Evolutionary conservation across 305 asterid genomes (phyloP).

Genomic region (Fraxinus sp.): DNA sequence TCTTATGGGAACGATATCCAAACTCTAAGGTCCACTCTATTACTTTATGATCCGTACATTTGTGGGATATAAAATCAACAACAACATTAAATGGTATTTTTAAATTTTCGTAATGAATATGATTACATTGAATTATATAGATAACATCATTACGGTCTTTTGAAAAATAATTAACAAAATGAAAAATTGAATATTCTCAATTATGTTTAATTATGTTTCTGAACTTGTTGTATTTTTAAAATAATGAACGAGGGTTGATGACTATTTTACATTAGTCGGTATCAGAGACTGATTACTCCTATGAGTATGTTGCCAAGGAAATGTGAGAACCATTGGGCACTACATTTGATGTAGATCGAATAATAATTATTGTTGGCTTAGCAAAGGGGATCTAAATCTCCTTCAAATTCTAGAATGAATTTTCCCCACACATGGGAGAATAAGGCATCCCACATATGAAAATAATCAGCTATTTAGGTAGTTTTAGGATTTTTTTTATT

Average conservation of each 20-base stretch:
- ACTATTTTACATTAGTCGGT: too few relatives aligned
- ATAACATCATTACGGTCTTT: too few relatives aligned
- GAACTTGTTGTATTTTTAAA: too few relatives aligned
- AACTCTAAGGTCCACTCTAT: not conserved
- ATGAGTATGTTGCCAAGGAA: too few relatives aligned
- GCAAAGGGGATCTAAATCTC: not conserved
- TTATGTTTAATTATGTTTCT: too few relatives aligned
- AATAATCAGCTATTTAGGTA: not conserved
- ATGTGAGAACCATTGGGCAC: not conserved
- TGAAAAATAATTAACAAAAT: too few relatives aligned
- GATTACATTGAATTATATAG: too few relatives aligned
- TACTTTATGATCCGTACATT: not conserved
- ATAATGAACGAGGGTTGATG: too few relatives aligned
- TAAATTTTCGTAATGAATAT: too few relatives aligned
- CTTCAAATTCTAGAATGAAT: not conserved
- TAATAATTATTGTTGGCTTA: not conserved
- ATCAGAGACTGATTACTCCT: too few relatives aligned
- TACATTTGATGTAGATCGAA: not conserved
- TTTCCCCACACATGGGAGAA: not conserved
- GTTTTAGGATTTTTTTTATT: not conserved
- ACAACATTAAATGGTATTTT: too few relatives aligned
- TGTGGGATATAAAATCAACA: not conserved
- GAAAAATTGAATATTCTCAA: too few relatives aligned
- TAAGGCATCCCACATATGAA: not conserved
- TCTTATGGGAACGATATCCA: not conserved